These are phyloP conservation scores for Xanthoparmelia taractica DNA, from an alignment of 495 filamentous ascomycete genomes.

Conservation along the genomic window DNA sequence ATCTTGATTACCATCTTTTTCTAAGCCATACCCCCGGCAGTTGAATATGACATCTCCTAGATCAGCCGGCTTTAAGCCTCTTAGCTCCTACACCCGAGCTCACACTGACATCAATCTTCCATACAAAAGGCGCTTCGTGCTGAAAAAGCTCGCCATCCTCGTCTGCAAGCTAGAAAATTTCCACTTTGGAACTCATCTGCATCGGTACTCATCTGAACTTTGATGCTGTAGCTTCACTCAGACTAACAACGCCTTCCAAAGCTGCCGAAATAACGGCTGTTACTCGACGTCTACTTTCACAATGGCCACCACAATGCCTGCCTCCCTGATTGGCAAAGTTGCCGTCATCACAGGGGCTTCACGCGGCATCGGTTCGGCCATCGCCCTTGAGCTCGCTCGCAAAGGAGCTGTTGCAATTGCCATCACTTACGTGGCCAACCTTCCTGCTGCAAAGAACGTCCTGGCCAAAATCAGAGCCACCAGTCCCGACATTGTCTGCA, in stretches of 20 bases:
- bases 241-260: background rate
- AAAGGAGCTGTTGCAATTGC: constrained; percentile 44
- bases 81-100: background rate
- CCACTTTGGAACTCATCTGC: background rate
- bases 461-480: background rate
- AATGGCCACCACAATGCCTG: background rate
- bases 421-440: constrained; percentile 27
- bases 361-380: constrained; percentile 45
- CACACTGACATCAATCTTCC: background rate
- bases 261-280: background rate
- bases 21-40: background rate
- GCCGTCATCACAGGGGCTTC: constrained; percentile 46
- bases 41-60: background rate
- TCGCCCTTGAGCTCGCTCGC: constrained; percentile 39
- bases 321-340: constrained; percentile 43
- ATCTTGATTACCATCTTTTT: background rate
- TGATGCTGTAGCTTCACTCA: background rate
- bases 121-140: background rate
- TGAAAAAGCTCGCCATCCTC: background rate
- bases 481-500: background rate
- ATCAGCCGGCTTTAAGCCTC: background rate
- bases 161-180: background rate
- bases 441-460: background rate
- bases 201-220: too few species aligned
- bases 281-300: background rate